phyloP scores from a whole-genome alignment of 2,329 filamentous ascomycete species.

The Nakataea oryzae region DNA sequence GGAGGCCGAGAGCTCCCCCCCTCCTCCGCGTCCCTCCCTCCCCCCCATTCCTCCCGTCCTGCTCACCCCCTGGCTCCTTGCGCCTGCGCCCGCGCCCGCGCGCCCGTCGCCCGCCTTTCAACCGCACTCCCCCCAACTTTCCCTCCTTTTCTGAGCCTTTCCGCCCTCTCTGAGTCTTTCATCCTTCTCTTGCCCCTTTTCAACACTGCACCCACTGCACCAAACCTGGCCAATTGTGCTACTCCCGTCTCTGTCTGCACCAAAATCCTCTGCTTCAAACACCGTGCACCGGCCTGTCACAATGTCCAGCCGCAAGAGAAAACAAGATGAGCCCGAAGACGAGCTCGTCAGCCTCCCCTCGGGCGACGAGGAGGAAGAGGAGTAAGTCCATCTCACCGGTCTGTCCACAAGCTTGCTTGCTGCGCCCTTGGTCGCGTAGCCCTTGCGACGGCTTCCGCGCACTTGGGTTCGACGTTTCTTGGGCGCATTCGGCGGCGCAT shows the following conservation, averaged over 20 bases:
- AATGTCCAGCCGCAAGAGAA: conserved; percentile 44
- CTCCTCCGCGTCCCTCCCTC: conserved; percentile 9
- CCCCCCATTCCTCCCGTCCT: conserved; percentile 3
- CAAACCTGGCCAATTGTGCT: not conserved
- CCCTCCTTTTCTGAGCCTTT: not conserved
- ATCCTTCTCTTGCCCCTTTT: conserved; percentile 7
- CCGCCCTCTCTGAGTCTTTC: conserved; percentile 6
- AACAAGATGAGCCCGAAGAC: conserved; percentile 37
- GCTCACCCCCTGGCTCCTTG: conserved; percentile 4
- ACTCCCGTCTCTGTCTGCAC: not conserved
- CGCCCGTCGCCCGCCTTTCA: conserved; percentile 5
- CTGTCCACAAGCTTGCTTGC: conserved; percentile 17
- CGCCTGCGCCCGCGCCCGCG: not conserved
- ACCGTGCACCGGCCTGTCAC: conserved; percentile 8
- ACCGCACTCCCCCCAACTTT: conserved; percentile 2
- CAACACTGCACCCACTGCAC: conserved; percentile 8
- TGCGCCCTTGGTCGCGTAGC: conserved; percentile 5
- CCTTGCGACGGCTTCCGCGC: conserved; percentile 6
- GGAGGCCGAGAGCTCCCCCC: conserved; percentile 10
- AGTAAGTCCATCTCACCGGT: conserved; percentile 28
- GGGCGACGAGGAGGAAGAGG: conserved; percentile 40
- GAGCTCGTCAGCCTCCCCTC: conserved; percentile 45
- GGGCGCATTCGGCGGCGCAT: not conserved
- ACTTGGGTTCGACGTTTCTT: not conserved
- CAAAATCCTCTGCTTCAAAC: conserved; percentile 16